Evolutionary conservation across 2,329 filamentous ascomycete genomes (phyloP), one percentile per base, ranked within the genome.

Genomic region (Fusarium fujikuroi): DNA sequence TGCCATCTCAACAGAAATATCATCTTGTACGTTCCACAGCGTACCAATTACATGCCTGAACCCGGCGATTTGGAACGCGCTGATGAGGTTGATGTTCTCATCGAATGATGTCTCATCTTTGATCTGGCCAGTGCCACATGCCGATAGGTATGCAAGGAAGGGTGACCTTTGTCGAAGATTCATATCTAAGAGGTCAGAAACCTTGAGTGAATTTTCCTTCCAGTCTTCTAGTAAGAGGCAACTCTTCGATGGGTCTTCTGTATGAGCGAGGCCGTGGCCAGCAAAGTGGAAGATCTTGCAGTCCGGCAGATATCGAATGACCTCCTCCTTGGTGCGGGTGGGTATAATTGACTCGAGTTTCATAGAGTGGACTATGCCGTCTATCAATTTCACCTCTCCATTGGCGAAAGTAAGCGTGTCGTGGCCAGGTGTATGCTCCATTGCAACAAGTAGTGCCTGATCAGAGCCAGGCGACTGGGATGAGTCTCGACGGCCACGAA

Each of bases 231-330:
- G 43, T 0, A 52, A 2, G 0, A 66, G 3, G 10, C 19, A 50
- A 15, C 64, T 66, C 11, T 25, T 3, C 2, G 23, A 46, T 5
- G 50, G 52, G 9, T 66, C 44, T 5, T 54, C 21, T 30, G 25
- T 1, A 18, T 52, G 25, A 3, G 25, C 16, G 1, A 43, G 21
- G 9, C 34, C 60, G 9, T 66, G 60, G 1, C 64, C 60, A 7
- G 64, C 49, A 9, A 64, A 66, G 12, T 66, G 60, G n/a, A 66
- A 66, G 4, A 66, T 50, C 3, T 5, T n/a, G n/a, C 60, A 66
- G 2, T 40, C 11, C 34, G n/a, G 34, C 4, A 66, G 28, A 37
- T 58, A 25, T 3, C 18, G 23, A 0, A 39, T 32, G 7, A 66
- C 34, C 9, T 53, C 32, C 2, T 58, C 9, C 25, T 66, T 66